Conservation (phyloP, 75 land plant genomes). For the Cryptomeria japonica region DNA sequence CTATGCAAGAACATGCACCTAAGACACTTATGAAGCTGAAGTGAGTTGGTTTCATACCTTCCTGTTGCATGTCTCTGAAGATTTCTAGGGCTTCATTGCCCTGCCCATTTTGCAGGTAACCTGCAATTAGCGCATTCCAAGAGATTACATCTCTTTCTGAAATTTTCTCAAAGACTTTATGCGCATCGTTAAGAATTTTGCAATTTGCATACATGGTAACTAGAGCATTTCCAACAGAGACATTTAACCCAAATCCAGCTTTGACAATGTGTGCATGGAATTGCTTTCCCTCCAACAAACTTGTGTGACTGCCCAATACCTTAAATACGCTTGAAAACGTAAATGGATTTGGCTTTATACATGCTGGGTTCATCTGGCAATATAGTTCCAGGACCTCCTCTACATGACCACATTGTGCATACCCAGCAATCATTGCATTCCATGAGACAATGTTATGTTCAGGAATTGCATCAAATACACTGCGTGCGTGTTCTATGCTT, state of each 20-base stretch:
- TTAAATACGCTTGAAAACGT: slow-evolving; percentile 21
- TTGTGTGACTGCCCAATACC: not conserved
- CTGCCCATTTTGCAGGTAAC: slow-evolving; percentile 16
- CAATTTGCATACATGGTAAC: slow-evolving; percentile 24
- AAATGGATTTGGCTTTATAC: slow-evolving; percentile 10
- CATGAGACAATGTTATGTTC: slow-evolving; percentile 39
- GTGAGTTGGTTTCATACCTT: slow-evolving; percentile 32
- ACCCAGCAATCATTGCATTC: slow-evolving; percentile 50
- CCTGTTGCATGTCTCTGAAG: slow-evolving; percentile 11
- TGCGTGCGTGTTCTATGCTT: slow-evolving; percentile 15
- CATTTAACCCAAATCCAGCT: slow-evolving; percentile 6
- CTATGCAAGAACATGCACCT: slow-evolving; percentile 37
- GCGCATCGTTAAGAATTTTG: slow-evolving; percentile 16
- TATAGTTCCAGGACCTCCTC: slow-evolving; percentile 13
- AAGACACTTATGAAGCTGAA: slow-evolving; percentile 42
- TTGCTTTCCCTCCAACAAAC: slow-evolving; percentile 9
- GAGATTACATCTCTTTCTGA: slow-evolving; percentile 14
- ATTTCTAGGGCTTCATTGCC: slow-evolving; percentile 13
- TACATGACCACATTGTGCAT: slow-evolving; percentile 26
- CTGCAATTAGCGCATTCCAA: slow-evolving; percentile 32
- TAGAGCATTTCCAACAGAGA: slow-evolving; percentile 14
- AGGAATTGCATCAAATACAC: slow-evolving; percentile 42
- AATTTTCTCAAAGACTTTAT: slow-evolving; percentile 21
- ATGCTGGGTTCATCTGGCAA: slow-evolving; percentile 11
- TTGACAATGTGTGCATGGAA: slow-evolving; percentile 19